Base-by-base conservation (phyloP, 1,139 yeast species). In the Saccharomyces hybrid region DNA sequence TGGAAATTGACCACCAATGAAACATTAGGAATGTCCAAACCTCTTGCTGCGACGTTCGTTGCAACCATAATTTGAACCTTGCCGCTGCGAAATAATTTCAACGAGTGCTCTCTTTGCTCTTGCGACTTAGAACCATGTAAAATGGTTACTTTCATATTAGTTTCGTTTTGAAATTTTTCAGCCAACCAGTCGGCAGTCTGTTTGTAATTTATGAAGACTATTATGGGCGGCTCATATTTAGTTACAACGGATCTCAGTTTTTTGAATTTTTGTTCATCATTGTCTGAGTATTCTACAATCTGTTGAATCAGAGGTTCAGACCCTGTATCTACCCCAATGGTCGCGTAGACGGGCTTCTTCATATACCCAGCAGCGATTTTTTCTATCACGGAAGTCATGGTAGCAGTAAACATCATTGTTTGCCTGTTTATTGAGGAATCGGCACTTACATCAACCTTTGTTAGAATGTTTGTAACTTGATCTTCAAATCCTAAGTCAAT, bases 21-120 rank as follows among this genome's bases (percentile, higher is more conserved):
- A 8, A 93, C 96, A 63, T 88, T 80, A 0, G 93, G 86, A 16
- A 93, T 83, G 71, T 93, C 99, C 73, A 93, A 83, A 78, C 99
- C 99, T 83, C 99, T 88, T 55, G 98, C 97, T 59, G 99, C 99
- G 63, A 93, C 98, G 55, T 97, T 97, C 58, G 98, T 93, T 48
- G 99, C 98, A 61, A 93, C 97, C 80, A 93, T 81, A 65, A 93
- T 84, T 64, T 96, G 96, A 42, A 95, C 88, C 65, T 82, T 78
- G 64, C 97, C 97, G 58, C 80, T 75, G 76, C 93, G 86, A 78
- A 93, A 88, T 64, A 87, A 81, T 64, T 90, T 90, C 67, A 93
- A 76, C 0, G 96, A 86, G n/a, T 72, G 71, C 66, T 93, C 98
- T 70, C 99, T 80, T 63, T 84, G 83, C n/a, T 82, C 88, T 71